phyloP scores from a whole-genome alignment of 805 yeast genomes.

The Yamadazyma takamatsuzukensis region DNA sequence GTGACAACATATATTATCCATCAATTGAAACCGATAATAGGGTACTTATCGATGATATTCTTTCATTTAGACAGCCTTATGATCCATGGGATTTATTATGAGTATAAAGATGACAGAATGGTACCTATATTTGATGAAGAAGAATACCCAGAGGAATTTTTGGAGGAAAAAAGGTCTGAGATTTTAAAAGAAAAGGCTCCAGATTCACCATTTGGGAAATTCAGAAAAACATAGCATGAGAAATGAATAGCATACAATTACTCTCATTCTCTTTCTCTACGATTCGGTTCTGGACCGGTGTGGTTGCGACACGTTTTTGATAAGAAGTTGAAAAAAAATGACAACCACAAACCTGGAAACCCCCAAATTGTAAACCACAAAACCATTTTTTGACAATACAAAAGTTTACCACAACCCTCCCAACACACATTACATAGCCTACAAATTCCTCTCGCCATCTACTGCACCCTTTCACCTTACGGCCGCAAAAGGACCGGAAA shows the following conservation, averaged over 20 bases:
- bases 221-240: conserved; percentile 5
- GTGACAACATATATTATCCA: conserved; percentile 32
- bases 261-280: not conserved
- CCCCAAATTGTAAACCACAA: too few species aligned
- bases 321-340: too few species aligned
- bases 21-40: conserved; percentile 29
- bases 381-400: too few species aligned
- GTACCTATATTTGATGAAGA: conserved; percentile 24
- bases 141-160: conserved; percentile 24
- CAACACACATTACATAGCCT: too few species aligned
- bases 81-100: conserved; percentile 35
- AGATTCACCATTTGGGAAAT: conserved; percentile 15
- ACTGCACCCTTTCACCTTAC: too few species aligned
- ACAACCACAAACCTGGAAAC: too few species aligned
- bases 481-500: too few species aligned
- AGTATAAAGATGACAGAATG: conserved; percentile 12
- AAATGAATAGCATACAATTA: not conserved
- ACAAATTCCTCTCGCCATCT: too few species aligned
- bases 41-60: conserved; percentile 21
- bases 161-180: conserved; percentile 4
- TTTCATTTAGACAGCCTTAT: conserved; percentile 23
- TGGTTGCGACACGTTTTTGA: too few species aligned
- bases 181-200: conserved; percentile 5
- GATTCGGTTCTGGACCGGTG: too few species aligned
- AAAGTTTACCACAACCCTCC: too few species aligned